Percentiles rank a stretch among this genome's conserved stretches.
Conservation (phyloP, 768 basidiomycete species). For the Pisolithus tinctorius region DNA sequence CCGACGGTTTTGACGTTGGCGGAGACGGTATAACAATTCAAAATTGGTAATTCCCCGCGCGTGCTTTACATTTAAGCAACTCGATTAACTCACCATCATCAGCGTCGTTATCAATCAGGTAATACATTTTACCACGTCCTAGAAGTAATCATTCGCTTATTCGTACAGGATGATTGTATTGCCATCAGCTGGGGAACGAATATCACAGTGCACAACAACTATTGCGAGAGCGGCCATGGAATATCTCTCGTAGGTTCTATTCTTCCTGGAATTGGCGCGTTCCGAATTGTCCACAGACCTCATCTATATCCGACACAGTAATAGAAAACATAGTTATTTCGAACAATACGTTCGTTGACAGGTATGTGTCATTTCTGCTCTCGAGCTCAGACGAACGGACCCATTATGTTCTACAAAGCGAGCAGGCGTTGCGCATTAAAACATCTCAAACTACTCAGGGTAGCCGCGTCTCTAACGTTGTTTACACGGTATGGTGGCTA, state of each 20-base stretch:
- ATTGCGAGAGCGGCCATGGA: slow-evolving; percentile 56
- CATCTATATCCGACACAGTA: slow-evolving; percentile 39
- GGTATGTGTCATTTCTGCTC: slow-evolving; percentile 25
- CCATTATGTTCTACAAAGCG: slow-evolving; percentile 22
- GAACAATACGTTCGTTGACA: slow-evolving; percentile 49
- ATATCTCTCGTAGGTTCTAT: slow-evolving; percentile 38
- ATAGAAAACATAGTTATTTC: slow-evolving; percentile 44
- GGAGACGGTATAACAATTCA: slow-evolving; percentile 31
- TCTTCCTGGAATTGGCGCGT: neutral
- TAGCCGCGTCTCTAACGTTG: slow-evolving; percentile 43
- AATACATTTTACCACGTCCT: neutral
- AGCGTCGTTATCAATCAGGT: slow-evolving; percentile 23
- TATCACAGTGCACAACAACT: slow-evolving; percentile 44
- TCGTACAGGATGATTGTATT: slow-evolving; percentile 54
- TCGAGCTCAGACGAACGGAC: neutral
- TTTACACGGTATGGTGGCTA: slow-evolving; percentile 34
- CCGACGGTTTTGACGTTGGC: slow-evolving; percentile 43
- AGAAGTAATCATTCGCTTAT: neutral
- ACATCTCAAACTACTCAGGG: slow-evolving; percentile 38
- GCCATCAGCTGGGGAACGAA: slow-evolving; percentile 42
- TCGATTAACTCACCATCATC: too few relatives aligned
- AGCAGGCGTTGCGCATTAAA: slow-evolving; percentile 59
- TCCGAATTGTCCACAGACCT: slow-evolving; percentile 36
- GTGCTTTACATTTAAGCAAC: too few relatives aligned
- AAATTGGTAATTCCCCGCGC: slow-evolving; percentile 8